Evolutionary conservation across 345 rosid genomes (phyloP), one percentile per base, ranked within the genome.

Genomic region (Rhizophora mangle): DNA sequence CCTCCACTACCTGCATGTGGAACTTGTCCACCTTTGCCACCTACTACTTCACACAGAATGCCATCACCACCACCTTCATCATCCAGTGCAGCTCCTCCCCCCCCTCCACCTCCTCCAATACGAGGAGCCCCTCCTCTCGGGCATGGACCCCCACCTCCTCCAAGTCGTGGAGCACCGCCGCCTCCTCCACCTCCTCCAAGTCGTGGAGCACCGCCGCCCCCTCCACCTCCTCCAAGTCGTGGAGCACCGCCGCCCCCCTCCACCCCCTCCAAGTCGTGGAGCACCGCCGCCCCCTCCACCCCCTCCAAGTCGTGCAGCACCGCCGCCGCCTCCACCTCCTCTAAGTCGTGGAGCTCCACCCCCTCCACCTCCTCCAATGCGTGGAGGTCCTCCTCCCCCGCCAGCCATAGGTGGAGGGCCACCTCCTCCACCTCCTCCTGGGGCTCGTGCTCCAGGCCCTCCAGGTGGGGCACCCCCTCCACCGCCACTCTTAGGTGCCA

Each of bases 391-490:
- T 4, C 72, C 78, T 1, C 74, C 79, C 3, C 74, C 74, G 0
- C 85, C 85, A 31, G 34, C 34, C 34, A 31, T 20, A 18, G 54
- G 63, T 13, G 70, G 72, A 29, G 70, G 52, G 6, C 87, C 89
- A 4, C 85, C 86, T 1, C 91, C 94, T 55, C 89, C 94, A 60
- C 89, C 86, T 29, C 87, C 89, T 70, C 84, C 87, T 16, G 90
- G 97, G 73, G 85, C 81, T 65, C 73, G 76, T 73, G 83, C 69
- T 75, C 73, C 83, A 60, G 85, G 86, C 16, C 88, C 82, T 64
- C 90, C 92, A 8, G 90, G 86, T 65, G 83, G 77, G 67, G 90
- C 73, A 60, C 91, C 92, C 16, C 96, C 93, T 73, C 97, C 90
- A 54, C 93, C 96, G 69, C 93, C 91, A 56, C 87, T 84, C 19